Evolutionary conservation across 169 alveolate species (phyloP).

Genomic region (Eimeria nieschulzi): DNA sequence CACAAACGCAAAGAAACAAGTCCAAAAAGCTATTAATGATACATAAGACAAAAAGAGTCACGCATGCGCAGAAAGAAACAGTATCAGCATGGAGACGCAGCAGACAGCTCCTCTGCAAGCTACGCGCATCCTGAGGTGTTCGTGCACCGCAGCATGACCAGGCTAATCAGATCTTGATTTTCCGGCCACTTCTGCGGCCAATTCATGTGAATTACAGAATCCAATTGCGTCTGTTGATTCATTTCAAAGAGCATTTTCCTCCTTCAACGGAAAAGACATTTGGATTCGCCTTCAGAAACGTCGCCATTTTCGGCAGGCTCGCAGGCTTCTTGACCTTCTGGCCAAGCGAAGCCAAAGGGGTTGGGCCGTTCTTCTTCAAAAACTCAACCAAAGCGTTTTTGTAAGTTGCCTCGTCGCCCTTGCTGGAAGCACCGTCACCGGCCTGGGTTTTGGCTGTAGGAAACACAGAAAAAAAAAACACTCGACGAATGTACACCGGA

Average conservation of each 20-base stretch:
- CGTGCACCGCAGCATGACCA: no score
- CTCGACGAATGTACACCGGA: background rate
- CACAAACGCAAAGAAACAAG: no score
- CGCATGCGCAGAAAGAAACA: no score
- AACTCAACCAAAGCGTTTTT: conserved; percentile 82
- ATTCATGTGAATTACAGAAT: background rate
- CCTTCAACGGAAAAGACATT: conserved; percentile 80
- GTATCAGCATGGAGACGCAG: no score
- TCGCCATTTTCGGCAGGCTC: conserved; percentile 84
- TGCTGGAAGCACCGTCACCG: background rate
- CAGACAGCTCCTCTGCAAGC: no score
- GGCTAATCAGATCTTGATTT: no score
- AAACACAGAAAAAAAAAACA: background rate
- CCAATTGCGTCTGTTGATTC: background rate
- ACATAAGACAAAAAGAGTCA: no score
- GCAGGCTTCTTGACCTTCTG: conserved; percentile 86
- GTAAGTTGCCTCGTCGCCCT: conserved; percentile 74
- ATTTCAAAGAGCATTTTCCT: conserved; percentile 58
- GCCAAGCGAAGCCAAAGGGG: conserved; percentile 84
- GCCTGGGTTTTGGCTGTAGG: conserved; percentile 6
- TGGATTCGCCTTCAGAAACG: conserved; percentile 82
- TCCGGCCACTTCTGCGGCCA: background rate
- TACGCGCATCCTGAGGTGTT: no score
- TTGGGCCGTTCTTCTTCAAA: conserved; percentile 86
- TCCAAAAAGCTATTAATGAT: no score